phyloP scores from a whole-genome alignment of 257 asterid genomes.

The Ilex aquifolium region DNA sequence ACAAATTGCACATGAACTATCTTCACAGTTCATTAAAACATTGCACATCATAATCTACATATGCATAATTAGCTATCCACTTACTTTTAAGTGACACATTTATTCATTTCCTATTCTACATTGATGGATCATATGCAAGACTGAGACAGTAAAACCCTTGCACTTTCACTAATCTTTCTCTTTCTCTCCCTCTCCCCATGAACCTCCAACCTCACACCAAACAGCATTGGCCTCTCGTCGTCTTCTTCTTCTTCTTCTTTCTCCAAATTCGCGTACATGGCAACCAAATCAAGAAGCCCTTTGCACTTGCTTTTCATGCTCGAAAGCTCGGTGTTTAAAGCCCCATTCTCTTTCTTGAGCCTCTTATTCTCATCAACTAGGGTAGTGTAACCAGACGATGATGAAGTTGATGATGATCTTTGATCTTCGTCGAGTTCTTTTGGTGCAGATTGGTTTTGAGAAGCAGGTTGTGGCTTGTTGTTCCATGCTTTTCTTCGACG shows the following conservation, averaged over 20 bases:
- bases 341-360: slow-evolving; percentile 63
- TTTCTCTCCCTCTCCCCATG: slow-evolving; percentile 46
- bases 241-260: slow-evolving; percentile 6
- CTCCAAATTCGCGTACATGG: slow-evolving; percentile 15
- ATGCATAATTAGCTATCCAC: too few relatives aligned
- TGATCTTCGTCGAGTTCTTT: slow-evolving; percentile 39
- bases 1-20: too few relatives aligned
- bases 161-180: slow-evolving; percentile 36
- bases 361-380: slow-evolving; percentile 70
- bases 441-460: slow-evolving; percentile 4
- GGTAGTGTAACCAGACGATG: slow-evolving; percentile 44
- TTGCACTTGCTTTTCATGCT: slow-evolving; percentile 68
- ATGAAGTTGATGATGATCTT: slow-evolving; percentile 62
- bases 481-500: slow-evolving; percentile 72
- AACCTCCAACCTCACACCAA: slow-evolving; percentile 70
- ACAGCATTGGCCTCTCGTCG: slow-evolving; percentile 53
- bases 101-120: too few relatives aligned
- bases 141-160: slow-evolving; percentile 30
- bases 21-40: too few relatives aligned
- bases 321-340: slow-evolving; percentile 46
- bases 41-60: too few relatives aligned
- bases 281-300: slow-evolving; percentile 60
- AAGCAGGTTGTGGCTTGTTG: slow-evolving; percentile 31
- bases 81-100: too few relatives aligned
- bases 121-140: slow-evolving; percentile 29